phyloP scores from a whole-genome alignment of 176 grass and related monocot genomes.

The Aegilops longissima region DNA sequence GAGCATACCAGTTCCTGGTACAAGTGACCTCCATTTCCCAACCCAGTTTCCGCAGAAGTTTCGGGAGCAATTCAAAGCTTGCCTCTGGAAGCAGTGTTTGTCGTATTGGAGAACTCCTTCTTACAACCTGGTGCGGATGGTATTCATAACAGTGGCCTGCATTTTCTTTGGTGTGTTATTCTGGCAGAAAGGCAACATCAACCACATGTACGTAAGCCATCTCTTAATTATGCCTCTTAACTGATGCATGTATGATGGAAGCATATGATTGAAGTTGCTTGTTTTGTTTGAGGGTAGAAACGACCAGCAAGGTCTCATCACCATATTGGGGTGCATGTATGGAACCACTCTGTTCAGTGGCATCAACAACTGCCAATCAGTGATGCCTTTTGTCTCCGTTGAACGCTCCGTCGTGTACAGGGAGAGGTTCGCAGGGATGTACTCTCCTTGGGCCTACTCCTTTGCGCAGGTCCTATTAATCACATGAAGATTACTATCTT shows the following conservation, averaged over 20 bases:
- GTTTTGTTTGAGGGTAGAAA: slow-evolving; percentile 27
- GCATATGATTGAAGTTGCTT: neutral
- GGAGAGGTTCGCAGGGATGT: slow-evolving; percentile 93
- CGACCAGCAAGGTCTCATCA: slow-evolving; percentile 75
- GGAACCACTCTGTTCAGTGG: slow-evolving; percentile 47
- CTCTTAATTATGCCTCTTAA: neutral
- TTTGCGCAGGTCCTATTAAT: slow-evolving; percentile 53
- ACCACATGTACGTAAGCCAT: slow-evolving; percentile 51
- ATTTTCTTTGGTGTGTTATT: slow-evolving; percentile 44
- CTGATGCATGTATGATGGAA: neutral
- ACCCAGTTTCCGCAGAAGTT: slow-evolving; percentile 54
- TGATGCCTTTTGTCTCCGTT: slow-evolving; percentile 58
- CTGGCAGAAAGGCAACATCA: slow-evolving; percentile 52
- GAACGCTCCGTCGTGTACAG: slow-evolving; percentile 67
- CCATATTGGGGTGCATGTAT: slow-evolving; percentile 70
- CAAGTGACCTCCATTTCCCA: slow-evolving; percentile 45
- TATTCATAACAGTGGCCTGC: slow-evolving; percentile 17
- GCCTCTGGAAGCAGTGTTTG: slow-evolving; percentile 72
- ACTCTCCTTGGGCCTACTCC: slow-evolving; percentile 81
- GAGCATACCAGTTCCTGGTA: slow-evolving; percentile 41
- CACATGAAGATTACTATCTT: neutral
- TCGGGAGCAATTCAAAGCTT: slow-evolving; percentile 66
- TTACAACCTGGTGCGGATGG: slow-evolving; percentile 59
- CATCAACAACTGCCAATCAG: slow-evolving; percentile 54
- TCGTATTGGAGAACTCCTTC: slow-evolving; percentile 81